Percentiles rank a stretch among this genome's conserved stretches.
These are phyloP conservation scores for Ustilago bromivora DNA, from an alignment of 1,284 basidiomycete genomes.

Conservation along the genomic window DNA sequence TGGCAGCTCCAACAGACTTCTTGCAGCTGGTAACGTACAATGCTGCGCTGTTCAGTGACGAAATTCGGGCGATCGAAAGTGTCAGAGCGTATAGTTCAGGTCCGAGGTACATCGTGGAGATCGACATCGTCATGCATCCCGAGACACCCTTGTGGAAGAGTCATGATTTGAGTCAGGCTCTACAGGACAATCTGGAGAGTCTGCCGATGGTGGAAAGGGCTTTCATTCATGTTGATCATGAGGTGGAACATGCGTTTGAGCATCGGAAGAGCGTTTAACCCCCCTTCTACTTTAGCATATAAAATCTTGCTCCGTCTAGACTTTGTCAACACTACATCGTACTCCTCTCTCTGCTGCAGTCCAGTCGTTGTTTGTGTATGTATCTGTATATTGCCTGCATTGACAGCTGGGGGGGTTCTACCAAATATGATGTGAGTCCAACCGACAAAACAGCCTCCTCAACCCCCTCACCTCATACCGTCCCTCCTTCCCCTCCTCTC, in stretches of 20 bases:
- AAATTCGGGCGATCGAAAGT: slow-evolving; percentile 88
- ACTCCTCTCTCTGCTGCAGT: not conserved
- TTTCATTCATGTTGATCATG: slow-evolving; percentile 62
- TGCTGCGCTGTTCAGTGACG: slow-evolving; percentile 75
- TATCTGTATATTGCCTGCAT: not conserved
- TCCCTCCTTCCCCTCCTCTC: slow-evolving; percentile 6
- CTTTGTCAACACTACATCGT: not conserved
- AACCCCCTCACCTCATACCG: slow-evolving; percentile 22
- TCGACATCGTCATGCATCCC: slow-evolving; percentile 92
- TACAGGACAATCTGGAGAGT: slow-evolving; percentile 93
- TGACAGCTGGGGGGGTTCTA: not conserved
- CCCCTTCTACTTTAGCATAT: not conserved
- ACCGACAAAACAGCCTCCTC: slow-evolving; percentile 25
- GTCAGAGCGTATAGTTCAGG: slow-evolving; percentile 69
- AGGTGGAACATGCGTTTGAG: slow-evolving; percentile 59
- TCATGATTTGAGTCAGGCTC: slow-evolving; percentile 88
- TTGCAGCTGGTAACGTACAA: slow-evolving; percentile 92
- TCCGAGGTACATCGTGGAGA: slow-evolving; percentile 89
- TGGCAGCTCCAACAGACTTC: slow-evolving; percentile 89
- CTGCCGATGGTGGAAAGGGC: slow-evolving; percentile 83
- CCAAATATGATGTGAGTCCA: slow-evolving; percentile 38
- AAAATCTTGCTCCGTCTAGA: too few species aligned
- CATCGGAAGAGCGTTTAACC: slow-evolving; percentile 49
- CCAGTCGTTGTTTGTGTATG: not conserved
- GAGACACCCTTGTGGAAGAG: slow-evolving; percentile 90